Evolutionary conservation across 371 early-diverging fungal species (phyloP).

Genomic region (Nosema muscidifuracis): DNA sequence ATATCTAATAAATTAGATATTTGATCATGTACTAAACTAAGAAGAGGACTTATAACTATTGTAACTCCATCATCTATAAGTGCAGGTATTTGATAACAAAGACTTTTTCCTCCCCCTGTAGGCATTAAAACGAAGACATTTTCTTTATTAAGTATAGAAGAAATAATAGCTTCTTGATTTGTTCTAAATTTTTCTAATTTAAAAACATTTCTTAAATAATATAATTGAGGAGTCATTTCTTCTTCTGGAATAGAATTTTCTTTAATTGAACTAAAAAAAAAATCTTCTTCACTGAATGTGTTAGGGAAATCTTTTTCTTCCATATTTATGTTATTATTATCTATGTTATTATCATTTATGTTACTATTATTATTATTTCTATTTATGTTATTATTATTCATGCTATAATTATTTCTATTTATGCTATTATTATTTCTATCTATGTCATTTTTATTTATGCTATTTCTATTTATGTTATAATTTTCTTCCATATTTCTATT

Average conservation of each 20-base stretch:
- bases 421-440: no score
- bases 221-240: slow-evolving; percentile 2
- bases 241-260: background rate
- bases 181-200: slow-evolving; percentile 72
- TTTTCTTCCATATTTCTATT: no score
- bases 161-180: slow-evolving; percentile 85
- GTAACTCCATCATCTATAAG: slow-evolving; percentile 72
- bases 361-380: background rate
- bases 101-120: slow-evolving; percentile 95
- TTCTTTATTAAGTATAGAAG: slow-evolving; percentile 72
- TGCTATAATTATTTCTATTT: no score
- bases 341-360: no score
- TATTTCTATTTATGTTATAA: no score
- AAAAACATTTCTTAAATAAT: slow-evolving; percentile 64
- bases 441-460: no score
- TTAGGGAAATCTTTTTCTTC: background rate
- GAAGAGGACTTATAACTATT: slow-evolving; percentile 84
- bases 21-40: slow-evolving; percentile 95
- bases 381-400: background rate
- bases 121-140: slow-evolving; percentile 98
- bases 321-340: no score
- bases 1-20: slow-evolving; percentile 70
- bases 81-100: slow-evolving; percentile 94
- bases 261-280: background rate
- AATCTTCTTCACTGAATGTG: background rate